Evolutionary conservation across 768 basidiomycete genomes (phyloP).

Genomic region (Naganishia vishniacii): DNA sequence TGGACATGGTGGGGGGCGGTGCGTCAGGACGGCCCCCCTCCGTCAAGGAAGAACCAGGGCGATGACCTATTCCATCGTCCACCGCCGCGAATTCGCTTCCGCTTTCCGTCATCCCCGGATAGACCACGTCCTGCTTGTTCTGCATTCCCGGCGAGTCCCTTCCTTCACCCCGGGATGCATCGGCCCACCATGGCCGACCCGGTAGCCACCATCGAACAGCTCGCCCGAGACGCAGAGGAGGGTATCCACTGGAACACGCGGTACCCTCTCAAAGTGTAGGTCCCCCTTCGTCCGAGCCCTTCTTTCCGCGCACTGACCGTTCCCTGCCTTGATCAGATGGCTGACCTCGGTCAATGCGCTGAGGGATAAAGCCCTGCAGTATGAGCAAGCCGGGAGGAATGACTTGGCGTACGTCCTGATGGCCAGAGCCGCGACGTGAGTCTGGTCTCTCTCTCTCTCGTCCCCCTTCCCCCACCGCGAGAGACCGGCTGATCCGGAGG

Average conservation of each 20-base stretch:
- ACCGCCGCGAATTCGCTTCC: conserved; percentile 13
- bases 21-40: too few species aligned
- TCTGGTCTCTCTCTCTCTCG: neutral
- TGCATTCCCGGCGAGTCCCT: too few species aligned
- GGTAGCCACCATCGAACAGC: conserved; percentile 6
- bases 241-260: conserved; percentile 22
- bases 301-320: neutral
- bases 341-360: conserved; percentile 15
- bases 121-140: too few species aligned
- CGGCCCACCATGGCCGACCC: neutral
- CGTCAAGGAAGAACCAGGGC: too few species aligned
- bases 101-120: conserved; percentile 6
- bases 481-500: neutral
- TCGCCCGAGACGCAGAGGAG: conserved; percentile 13
- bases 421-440: conserved; percentile 28
- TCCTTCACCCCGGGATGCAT: too few species aligned
- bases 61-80: too few species aligned
- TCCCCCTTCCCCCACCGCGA: too few species aligned
- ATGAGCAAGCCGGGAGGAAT: neutral
- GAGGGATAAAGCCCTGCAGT: conserved; percentile 13
- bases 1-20: conserved; percentile 1
- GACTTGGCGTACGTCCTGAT: conserved; percentile 24
- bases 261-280: conserved; percentile 26
- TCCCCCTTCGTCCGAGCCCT: too few species aligned
- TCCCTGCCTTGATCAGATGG: conserved; percentile 22